Percentiles rank a stretch among this genome's conserved stretches.
These are phyloP conservation scores for Boechera divaricarpa DNA, from an alignment of 345 rosid genomes.

Conservation along the genomic window DNA sequence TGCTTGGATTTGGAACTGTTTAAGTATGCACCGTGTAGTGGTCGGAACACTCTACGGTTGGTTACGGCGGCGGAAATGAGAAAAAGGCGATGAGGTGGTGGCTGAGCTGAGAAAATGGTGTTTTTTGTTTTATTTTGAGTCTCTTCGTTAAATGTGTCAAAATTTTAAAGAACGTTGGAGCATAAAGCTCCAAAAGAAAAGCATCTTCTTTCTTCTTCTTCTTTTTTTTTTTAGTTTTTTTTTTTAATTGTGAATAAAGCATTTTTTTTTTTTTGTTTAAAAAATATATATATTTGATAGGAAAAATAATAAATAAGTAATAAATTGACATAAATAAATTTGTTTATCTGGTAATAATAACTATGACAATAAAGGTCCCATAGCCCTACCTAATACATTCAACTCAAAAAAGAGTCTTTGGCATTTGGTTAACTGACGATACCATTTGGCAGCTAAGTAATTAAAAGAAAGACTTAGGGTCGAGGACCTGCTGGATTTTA, in stretches of 20 bases:
- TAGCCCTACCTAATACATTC: slow-evolving; percentile 24
- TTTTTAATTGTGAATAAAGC: slow-evolving; percentile 5
- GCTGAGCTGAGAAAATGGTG: slow-evolving; percentile 11
- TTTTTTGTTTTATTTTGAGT: not conserved
- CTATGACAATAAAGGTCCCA: slow-evolving; percentile 13
- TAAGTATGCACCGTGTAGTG: not conserved
- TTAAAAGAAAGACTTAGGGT: not conserved
- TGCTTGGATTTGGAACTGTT: not conserved
- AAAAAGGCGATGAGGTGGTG: not conserved
- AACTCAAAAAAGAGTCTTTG: slow-evolving; percentile 13
- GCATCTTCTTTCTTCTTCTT: slow-evolving; percentile 30
- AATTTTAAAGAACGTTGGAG: slow-evolving; percentile 40
- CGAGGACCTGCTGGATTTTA: not conserved
- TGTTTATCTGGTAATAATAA: slow-evolving; percentile 3
- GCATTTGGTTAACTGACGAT: slow-evolving; percentile 8
- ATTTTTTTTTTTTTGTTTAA: not conserved
- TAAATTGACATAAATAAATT: not conserved
- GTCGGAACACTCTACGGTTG: slow-evolving; percentile 34
- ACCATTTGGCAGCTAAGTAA: slow-evolving; percentile 6
- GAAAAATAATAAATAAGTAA: not conserved
- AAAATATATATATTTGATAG: not conserved
- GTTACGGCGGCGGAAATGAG: slow-evolving; percentile 27
- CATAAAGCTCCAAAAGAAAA: slow-evolving; percentile 39
- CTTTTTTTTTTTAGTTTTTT: not conserved
- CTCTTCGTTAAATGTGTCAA: slow-evolving; percentile 31